phyloP scores from a whole-genome alignment of 768 basidiomycete genomes.

The Naganishia antarctica region DNA sequence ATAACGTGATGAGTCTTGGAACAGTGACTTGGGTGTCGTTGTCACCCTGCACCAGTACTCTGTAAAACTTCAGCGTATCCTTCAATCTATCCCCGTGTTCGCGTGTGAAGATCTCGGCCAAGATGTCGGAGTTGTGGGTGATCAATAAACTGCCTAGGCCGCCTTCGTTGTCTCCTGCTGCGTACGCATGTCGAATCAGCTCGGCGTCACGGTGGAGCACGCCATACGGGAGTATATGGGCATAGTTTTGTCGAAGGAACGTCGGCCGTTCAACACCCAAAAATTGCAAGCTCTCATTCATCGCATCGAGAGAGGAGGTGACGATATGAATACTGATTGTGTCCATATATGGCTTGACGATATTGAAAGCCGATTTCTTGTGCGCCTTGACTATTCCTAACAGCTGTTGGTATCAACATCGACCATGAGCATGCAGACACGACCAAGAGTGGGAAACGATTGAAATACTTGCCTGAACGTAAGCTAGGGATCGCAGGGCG shows the following conservation, averaged over 20 bases:
- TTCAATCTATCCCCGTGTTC: slow-evolving; percentile 23
- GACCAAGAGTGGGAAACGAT: background rate
- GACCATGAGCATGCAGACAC: background rate
- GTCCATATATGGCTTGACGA: slow-evolving; percentile 39
- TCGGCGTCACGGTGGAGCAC: slow-evolving; percentile 30
- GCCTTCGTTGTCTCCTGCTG: slow-evolving; percentile 16
- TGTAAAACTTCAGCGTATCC: slow-evolving; percentile 17
- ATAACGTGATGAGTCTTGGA: slow-evolving; percentile 56
- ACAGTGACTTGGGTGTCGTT: slow-evolving; percentile 28
- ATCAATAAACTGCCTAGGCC: slow-evolving; percentile 29
- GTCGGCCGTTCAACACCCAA: slow-evolving; percentile 34
- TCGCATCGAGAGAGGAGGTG: slow-evolving; percentile 34
- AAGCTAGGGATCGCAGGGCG: slow-evolving; percentile 37
- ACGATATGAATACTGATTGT: slow-evolving; percentile 37
- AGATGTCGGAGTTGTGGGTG: slow-evolving; percentile 28
- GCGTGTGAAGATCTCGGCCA: slow-evolving; percentile 33
- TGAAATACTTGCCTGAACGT: slow-evolving; percentile 39
- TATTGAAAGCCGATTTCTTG: slow-evolving; percentile 39
- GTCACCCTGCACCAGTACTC: slow-evolving; percentile 17
- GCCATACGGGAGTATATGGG: slow-evolving; percentile 37
- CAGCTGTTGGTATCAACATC: slow-evolving; percentile 28
- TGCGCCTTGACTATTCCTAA: slow-evolving; percentile 32
- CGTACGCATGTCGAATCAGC: slow-evolving; percentile 13
- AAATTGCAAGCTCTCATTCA: slow-evolving; percentile 40
- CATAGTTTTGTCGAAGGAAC: slow-evolving; percentile 41